These are phyloP conservation scores for Paspalum vaginatum DNA, from an alignment of 176 grass and related monocot genomes.

Conservation along the genomic window DNA sequence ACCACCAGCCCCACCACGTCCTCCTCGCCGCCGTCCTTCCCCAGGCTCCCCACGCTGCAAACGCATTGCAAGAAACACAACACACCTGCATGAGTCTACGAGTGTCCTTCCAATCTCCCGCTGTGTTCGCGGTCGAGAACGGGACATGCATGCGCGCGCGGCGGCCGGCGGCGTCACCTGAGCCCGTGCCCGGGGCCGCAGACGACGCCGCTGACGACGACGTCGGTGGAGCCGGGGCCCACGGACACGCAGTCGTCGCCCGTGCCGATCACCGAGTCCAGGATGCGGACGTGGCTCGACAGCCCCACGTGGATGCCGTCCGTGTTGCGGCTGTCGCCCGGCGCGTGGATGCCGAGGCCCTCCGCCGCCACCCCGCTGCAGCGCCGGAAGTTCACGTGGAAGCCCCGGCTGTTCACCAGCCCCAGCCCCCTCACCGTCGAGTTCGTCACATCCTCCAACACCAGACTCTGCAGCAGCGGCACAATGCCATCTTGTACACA, in stretches of 20 bases:
- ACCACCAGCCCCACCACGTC: slow-evolving; percentile 46
- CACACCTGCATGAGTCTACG: no score
- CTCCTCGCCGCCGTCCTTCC: slow-evolving; percentile 26
- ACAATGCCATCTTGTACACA: background rate
- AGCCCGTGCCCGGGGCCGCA: slow-evolving; percentile 76
- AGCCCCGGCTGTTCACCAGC: slow-evolving; percentile 50
- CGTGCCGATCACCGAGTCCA: slow-evolving; percentile 45
- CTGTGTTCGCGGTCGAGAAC: no score
- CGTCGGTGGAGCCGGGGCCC: slow-evolving; percentile 40
- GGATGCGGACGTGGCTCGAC: slow-evolving; percentile 48
- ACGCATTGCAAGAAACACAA: no score
- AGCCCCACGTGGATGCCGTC: slow-evolving; percentile 61
- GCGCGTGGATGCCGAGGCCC: slow-evolving; percentile 44
- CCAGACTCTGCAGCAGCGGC: slow-evolving; percentile 17
- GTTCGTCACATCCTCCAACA: slow-evolving; percentile 31
- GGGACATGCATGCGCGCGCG: no score
- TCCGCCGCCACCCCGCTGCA: slow-evolving; percentile 17
- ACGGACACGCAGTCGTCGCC: slow-evolving; percentile 81
- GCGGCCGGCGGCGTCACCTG: no score
- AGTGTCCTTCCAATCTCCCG: no score
- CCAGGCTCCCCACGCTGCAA: slow-evolving; percentile 67
- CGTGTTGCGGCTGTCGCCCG: slow-evolving; percentile 62
- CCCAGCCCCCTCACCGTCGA: slow-evolving; percentile 28
- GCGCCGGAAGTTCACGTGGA: slow-evolving; percentile 51
- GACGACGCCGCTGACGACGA: slow-evolving; percentile 35